Conservation (phyloP, 768 basidiomycete genomes). For the Tricholomella constricta region DNA sequence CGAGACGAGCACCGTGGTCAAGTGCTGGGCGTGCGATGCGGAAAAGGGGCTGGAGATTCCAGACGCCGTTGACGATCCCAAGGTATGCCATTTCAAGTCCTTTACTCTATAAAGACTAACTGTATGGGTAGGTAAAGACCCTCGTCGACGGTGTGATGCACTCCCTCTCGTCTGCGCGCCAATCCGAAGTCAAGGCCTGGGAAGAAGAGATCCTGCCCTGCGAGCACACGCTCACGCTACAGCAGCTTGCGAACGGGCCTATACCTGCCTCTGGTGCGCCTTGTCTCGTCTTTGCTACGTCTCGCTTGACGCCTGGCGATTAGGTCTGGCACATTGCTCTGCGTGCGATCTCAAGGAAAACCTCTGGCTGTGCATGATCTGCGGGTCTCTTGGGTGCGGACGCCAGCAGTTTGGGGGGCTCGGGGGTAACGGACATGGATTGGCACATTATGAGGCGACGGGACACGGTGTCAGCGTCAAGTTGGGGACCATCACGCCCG, state of each 20-base stretch:
- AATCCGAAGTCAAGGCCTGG: constrained; percentile 97
- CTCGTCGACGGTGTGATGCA: constrained; percentile 72
- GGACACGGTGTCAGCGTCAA: constrained; percentile 87
- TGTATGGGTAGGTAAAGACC: constrained; percentile 43
- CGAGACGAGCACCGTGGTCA: constrained; percentile 61
- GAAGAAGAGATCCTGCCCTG: constrained; percentile 91
- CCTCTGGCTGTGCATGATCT: constrained; percentile 93
- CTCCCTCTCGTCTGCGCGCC: constrained; percentile 85
- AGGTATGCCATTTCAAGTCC: constrained; percentile 26
- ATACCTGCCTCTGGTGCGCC: constrained; percentile 57
- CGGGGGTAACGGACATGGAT: constrained; percentile 88
- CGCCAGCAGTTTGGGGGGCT: constrained; percentile 79
- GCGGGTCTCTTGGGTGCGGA: constrained; percentile 89
- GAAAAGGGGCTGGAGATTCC: constrained; percentile 47
- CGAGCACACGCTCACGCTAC: constrained; percentile 66
- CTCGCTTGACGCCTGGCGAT: neutral
- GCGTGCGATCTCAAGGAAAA: constrained; percentile 88
- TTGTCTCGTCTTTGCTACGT: neutral
- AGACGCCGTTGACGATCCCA: constrained; percentile 35
- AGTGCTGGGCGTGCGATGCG: constrained; percentile 76
- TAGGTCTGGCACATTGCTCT: constrained; percentile 80
- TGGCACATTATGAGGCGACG: constrained; percentile 72
- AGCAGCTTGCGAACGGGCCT: constrained; percentile 43
- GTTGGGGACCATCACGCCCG: constrained; percentile 94
- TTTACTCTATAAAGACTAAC: neutral